Conservation (phyloP, 495 filamentous ascomycete genomes). For the Xylaria venustula region DNA sequence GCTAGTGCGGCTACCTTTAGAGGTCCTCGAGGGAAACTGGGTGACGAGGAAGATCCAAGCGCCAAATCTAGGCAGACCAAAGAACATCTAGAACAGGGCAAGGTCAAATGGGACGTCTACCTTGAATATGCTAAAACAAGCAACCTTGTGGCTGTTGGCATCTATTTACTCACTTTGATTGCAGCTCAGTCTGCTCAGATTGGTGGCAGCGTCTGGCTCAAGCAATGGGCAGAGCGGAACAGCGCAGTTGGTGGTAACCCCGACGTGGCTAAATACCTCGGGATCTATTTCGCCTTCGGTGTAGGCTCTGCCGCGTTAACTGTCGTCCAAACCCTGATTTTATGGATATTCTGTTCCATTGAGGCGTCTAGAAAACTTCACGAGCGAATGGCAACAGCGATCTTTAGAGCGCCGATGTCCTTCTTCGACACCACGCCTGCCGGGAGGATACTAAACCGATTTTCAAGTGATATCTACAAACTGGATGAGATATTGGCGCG, state of each 20-base stretch:
- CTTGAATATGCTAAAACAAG: constrained; percentile 89
- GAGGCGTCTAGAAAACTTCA: constrained; percentile 96
- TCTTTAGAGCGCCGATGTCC: constrained; percentile 97
- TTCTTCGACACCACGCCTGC: constrained; percentile 99
- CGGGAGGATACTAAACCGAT: constrained; percentile 92
- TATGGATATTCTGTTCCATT: constrained; percentile 99
- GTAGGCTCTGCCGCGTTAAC: constrained; percentile 83
- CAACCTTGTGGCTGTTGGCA: constrained; percentile 76
- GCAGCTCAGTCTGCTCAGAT: constrained; percentile 80
- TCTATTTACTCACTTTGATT: constrained; percentile 78
- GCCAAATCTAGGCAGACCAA: constrained; percentile 80
- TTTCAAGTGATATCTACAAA: constrained; percentile 94
- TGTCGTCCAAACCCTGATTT: constrained; percentile 87
- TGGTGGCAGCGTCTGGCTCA: constrained; percentile 84
- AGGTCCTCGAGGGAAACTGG: constrained; percentile 75
- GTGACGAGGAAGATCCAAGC: constrained; percentile 73
- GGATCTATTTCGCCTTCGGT: constrained; percentile 91
- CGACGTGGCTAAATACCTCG: constrained; percentile 83
- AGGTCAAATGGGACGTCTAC: constrained; percentile 95
- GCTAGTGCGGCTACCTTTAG: constrained; percentile 90
- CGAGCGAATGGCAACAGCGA: constrained; percentile 96
- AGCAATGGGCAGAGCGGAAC: constrained; percentile 85
- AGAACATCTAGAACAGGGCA: constrained; percentile 87
- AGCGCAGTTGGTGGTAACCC: constrained; percentile 63
- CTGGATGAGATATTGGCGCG: constrained; percentile 94